Conservation (phyloP, 2,329 filamentous ascomycete genomes). For the Pseudocercospora macadamiae region DNA sequence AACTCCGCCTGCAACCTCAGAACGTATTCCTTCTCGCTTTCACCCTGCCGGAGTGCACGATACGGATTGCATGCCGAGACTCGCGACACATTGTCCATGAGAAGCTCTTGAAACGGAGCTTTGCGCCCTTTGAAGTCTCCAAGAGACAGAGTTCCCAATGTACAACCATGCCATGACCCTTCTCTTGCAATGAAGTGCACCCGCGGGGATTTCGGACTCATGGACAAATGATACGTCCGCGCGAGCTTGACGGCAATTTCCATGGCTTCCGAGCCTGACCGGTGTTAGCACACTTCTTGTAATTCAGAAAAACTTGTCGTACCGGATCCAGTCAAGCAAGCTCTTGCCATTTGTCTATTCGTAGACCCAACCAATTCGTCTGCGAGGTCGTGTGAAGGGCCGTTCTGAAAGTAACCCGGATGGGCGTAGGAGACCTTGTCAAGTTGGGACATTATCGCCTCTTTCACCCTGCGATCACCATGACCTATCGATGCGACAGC, state of each 20-base stretch:
- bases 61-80: constrained; percentile 39
- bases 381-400: constrained; percentile 55
- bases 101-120: constrained; percentile 37
- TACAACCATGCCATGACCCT: constrained; percentile 55
- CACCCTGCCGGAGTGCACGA: constrained; percentile 36
- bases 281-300: constrained; percentile 10
- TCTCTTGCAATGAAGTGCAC: constrained; percentile 47
- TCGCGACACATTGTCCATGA: constrained; percentile 36
- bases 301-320: not conserved
- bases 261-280: constrained; percentile 42
- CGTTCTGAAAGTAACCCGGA: constrained; percentile 58
- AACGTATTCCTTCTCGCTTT: constrained; percentile 47
- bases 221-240: constrained; percentile 53
- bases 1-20: constrained; percentile 48
- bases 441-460: constrained; percentile 62
- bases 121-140: constrained; percentile 39
- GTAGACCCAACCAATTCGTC: constrained; percentile 17
- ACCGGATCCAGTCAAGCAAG: constrained; percentile 8
- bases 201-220: constrained; percentile 41
- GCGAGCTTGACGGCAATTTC: constrained; percentile 54
- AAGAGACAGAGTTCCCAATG: constrained; percentile 50
- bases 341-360: constrained; percentile 6
- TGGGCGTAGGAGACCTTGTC: constrained; percentile 60
- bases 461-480: constrained; percentile 46
- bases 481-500: constrained; percentile 26